Percentiles rank a stretch among this genome's conserved stretches.
These are phyloP conservation scores for Diplotaxis tenuifolia DNA, from an alignment of 345 rosid genomes.

Conservation along the genomic window DNA sequence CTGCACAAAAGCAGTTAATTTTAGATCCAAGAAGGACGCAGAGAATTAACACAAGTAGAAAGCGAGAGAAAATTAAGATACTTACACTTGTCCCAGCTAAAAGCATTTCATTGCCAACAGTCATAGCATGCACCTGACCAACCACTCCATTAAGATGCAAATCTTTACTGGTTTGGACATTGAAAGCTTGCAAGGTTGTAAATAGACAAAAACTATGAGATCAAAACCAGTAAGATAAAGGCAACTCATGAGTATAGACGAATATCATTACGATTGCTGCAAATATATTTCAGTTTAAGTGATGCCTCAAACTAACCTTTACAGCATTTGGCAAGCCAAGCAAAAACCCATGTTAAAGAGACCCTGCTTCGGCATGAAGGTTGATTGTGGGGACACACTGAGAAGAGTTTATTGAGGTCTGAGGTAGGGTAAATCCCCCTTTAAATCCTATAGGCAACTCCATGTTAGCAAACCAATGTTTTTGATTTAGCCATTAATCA, in stretches of 20 bases:
- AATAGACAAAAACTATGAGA: background rate
- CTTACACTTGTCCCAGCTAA: constrained; percentile 63
- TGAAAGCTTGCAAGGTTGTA: constrained; percentile 46
- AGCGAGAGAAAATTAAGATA: background rate
- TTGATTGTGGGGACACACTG: constrained; percentile 29
- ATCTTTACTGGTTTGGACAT: constrained; percentile 38
- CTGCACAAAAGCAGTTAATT: constrained; percentile 37
- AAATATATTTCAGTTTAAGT: background rate
- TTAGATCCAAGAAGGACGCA: no score
- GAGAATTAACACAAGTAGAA: no score
- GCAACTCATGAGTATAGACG: background rate
- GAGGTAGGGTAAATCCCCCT: no score
- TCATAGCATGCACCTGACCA: constrained; percentile 53
- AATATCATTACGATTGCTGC: background rate
- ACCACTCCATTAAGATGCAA: constrained; percentile 39
- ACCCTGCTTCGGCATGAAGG: constrained; percentile 47
- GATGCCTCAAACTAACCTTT: constrained; percentile 37
- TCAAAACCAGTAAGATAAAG: background rate
- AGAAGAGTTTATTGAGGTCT: constrained; percentile 51
- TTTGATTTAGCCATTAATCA: background rate
- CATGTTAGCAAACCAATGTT: background rate
- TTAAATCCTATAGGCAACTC: constrained; percentile 33
- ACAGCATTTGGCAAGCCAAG: constrained; percentile 51
- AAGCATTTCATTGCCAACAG: no score
- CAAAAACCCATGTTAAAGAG: no score